Evolutionary conservation across 73 alveolate species (phyloP).

Genomic region (Blepharisma stoltei): DNA sequence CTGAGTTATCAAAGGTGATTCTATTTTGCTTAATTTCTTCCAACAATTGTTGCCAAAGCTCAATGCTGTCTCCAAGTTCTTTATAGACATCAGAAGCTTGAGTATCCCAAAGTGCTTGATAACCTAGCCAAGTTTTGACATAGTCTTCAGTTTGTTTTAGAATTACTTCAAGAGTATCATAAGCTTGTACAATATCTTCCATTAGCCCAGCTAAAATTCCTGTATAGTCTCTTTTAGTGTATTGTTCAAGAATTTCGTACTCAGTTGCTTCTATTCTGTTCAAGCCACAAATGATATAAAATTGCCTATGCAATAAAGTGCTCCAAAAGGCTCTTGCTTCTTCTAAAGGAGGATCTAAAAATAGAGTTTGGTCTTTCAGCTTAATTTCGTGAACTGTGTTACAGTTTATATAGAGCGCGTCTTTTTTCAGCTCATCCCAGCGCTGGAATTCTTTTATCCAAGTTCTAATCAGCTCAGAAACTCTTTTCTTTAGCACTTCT

Average conservation of each 20-base stretch:
- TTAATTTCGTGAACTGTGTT: constrained; percentile 78
- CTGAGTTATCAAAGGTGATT: constrained; percentile 88
- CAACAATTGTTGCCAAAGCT: constrained; percentile 90
- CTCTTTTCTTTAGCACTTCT: constrained; percentile 57
- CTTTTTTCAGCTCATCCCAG: constrained; percentile 44
- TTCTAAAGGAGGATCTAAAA: constrained; percentile 96
- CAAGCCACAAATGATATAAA: constrained; percentile 67
- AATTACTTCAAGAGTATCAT: constrained; percentile 1
- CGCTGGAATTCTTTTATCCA: constrained; percentile 81
- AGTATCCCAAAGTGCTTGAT: constrained; percentile 99
- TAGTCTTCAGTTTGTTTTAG: constrained; percentile 70
- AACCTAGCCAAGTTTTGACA: constrained; percentile 95
- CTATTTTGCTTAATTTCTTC: constrained; percentile 87
- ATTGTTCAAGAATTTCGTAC: constrained; percentile 45
- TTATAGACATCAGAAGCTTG: constrained; percentile 80
- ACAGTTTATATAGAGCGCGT: constrained; percentile 45
- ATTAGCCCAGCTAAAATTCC: constrained; percentile 11
- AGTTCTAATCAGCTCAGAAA: constrained; percentile 57
- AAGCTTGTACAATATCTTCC: constrained; percentile 21
- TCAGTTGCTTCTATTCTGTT: constrained; percentile 50
- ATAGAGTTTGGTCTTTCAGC: constrained; percentile 75
- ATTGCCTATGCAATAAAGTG: constrained; percentile 81
- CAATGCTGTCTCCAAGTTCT: constrained; percentile 88
- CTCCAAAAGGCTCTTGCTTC: constrained; percentile 97
- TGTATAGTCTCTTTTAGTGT: constrained; percentile 25